Conservation (phyloP, 331 rosid genomes). For the Saraca asoca region DNA sequence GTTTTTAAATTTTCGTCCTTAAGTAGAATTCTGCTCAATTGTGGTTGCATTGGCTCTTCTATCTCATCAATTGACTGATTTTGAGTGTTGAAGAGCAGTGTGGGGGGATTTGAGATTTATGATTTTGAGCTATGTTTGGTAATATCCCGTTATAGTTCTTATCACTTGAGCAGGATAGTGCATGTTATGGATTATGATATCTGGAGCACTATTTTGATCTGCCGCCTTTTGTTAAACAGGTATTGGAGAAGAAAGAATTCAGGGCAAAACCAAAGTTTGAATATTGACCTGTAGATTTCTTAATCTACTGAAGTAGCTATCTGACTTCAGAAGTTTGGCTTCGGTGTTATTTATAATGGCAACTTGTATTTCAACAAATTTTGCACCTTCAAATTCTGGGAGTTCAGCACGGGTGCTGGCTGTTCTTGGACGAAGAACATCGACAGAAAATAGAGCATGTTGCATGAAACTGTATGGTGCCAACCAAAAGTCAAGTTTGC, state of each 20-base stretch:
- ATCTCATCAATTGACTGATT: conserved; percentile 6
- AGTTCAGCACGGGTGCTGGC: conserved; percentile 60
- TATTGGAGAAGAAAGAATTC: conserved; percentile 43
- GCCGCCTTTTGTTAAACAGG: conserved; percentile 44
- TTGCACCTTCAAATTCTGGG: conserved; percentile 57
- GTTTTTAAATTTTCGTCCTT: conserved; percentile 15
- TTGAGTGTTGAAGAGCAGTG: not conserved
- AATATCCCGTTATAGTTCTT: conserved; percentile 18
- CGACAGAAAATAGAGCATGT: conserved; percentile 46
- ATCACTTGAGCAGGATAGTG: not conserved
- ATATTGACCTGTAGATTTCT: conserved; percentile 25
- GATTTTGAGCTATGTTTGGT: not conserved
- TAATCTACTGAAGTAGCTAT: conserved; percentile 20
- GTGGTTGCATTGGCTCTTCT: not conserved
- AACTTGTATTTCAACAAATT: conserved; percentile 50
- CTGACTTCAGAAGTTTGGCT: conserved; percentile 29
- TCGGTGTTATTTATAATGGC: conserved; percentile 50
- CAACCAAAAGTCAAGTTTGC: conserved; percentile 45
- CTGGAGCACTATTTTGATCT: not conserved
- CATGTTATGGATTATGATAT: conserved; percentile 12
- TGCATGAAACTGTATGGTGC: conserved; percentile 45
- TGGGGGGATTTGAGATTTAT: conserved; percentile 11
- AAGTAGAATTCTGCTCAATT: conserved; percentile 12
- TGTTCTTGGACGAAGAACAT: conserved; percentile 54
- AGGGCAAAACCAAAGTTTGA: conserved; percentile 37